These are phyloP conservation scores for Podospora anserina DNA, from an alignment of 495 filamentous ascomycete genomes.

Conservation along the genomic window DNA sequence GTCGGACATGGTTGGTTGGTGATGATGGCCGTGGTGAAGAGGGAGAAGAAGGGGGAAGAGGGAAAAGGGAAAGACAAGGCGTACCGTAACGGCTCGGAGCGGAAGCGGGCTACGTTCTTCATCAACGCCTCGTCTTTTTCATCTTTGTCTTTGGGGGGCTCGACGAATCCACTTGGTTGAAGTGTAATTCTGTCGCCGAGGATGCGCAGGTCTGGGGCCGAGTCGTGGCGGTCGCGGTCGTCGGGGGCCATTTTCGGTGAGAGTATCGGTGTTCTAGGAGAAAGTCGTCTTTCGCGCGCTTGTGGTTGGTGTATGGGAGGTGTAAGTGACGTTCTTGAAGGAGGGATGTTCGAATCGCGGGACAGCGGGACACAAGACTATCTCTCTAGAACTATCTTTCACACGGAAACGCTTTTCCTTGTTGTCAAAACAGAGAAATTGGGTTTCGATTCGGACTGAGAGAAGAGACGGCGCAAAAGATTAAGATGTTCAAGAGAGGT, in stretches of 20 bases:
- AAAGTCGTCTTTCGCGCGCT: neutral
- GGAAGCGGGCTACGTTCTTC: slow-evolving; percentile 77
- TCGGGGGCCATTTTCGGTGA: slow-evolving; percentile 20
- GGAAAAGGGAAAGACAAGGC: slow-evolving; percentile 17
- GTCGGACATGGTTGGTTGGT: slow-evolving; percentile 8
- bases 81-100: slow-evolving; percentile 53
- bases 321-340: neutral
- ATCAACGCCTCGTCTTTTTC: slow-evolving; percentile 70
- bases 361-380: neutral
- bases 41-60: neutral
- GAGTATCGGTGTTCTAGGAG: neutral
- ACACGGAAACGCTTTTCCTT: neutral
- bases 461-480: neutral
- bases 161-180: slow-evolving; percentile 71
- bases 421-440: neutral
- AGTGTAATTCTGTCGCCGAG: slow-evolving; percentile 74
- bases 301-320: neutral
- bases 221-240: slow-evolving; percentile 30
- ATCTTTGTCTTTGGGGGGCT: slow-evolving; percentile 36
- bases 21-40: neutral
- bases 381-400: neutral
- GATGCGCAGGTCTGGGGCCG: slow-evolving; percentile 81
- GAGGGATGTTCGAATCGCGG: neutral
- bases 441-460: neutral
- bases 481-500: neutral